Base-by-base conservation (phyloP, 31 red algal species). In the Endocladia muricata region DNA sequence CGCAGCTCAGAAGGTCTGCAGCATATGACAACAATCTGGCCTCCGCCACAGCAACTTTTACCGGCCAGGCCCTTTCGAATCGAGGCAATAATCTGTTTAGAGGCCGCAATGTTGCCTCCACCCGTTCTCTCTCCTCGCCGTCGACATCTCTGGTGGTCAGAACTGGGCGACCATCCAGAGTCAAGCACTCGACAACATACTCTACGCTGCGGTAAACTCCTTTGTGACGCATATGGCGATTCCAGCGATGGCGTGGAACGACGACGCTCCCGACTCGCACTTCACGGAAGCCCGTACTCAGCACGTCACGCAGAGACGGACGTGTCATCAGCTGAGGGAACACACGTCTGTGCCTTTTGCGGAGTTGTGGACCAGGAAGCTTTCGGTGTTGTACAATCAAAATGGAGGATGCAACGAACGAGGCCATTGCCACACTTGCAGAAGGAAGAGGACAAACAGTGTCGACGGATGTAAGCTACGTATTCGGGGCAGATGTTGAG, bases 211-310 rank as follows among this genome's bases (percentile, higher is more conserved):
- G 85, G 31, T 79, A 73, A 11, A 89, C 74, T 8, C 85, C 85
- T 29, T 33, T 57, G 9, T 56, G 75, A 13, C 85, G 76, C 55
- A 80, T 70, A 37, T 56, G 66, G 1, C 4, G 31, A 40, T 55
- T 33, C 85, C 85, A 89, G 9, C 41, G 85, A 38, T 89, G 85
- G 30, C 85, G 85, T 15, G 85, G 85, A 38, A 89, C 85, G 15
- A 61, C 85, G 7, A 89, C 26, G 33, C 74, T 61, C 34, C 75
- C 57, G 15, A 70, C 65, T 32, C 81, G 81, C 19, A 85, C 61
- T 35, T 85, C 81, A 34, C 36, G 29, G 35, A 61, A 7, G 13
- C 4, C 48, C 54, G 61, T 19, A 35, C 25, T 26, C 28, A 13
- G 44, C 11, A 8, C 11, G 8, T 49, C 44, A 19, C 44, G 19